These are phyloP conservation scores for Teratosphaeria nubilosa DNA, from an alignment of 2,329 filamentous ascomycete species.

Conservation along the genomic window DNA sequence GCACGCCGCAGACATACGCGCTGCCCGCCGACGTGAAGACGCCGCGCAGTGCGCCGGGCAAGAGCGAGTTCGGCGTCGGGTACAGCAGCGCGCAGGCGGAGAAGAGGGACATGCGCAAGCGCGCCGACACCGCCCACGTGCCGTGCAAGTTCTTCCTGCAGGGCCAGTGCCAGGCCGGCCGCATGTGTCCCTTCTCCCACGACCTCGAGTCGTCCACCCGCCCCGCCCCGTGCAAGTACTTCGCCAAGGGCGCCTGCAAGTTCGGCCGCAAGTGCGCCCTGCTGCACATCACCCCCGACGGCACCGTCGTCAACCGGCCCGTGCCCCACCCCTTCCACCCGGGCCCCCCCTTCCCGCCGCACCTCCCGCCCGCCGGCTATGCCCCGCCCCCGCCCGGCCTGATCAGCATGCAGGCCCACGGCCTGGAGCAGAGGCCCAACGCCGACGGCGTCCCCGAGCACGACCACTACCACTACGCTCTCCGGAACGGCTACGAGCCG, in stretches of 20 bases:
- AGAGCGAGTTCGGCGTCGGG: slow-evolving; percentile 32
- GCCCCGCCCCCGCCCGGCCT: slow-evolving; percentile 21
- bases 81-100: neutral
- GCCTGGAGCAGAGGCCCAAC: slow-evolving; percentile 19
- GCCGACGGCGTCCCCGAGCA: slow-evolving; percentile 15
- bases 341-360: slow-evolving; percentile 3
- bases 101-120: slow-evolving; percentile 11
- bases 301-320: slow-evolving; percentile 71
- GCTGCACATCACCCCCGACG: slow-evolving; percentile 89
- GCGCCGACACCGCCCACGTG: slow-evolving; percentile 82
- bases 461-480: slow-evolving; percentile 19
- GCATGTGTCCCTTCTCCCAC: slow-evolving; percentile 92
- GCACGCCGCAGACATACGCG: slow-evolving; percentile 10
- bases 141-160: slow-evolving; percentile 99
- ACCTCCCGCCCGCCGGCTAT: slow-evolving; percentile 9
- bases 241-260: slow-evolving; percentile 99
- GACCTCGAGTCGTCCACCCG: slow-evolving; percentile 76
- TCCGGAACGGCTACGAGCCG: slow-evolving; percentile 18
- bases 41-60: slow-evolving; percentile 39
- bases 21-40: slow-evolving; percentile 7
- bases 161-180: slow-evolving; percentile 90
- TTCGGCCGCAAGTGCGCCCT: slow-evolving; percentile 97
- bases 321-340: slow-evolving; percentile 7
- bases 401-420: slow-evolving; percentile 27
- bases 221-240: slow-evolving; percentile 92